Evolutionary conservation across 805 yeast genomes (phyloP).

Genomic region (Candida nanaspora): DNA sequence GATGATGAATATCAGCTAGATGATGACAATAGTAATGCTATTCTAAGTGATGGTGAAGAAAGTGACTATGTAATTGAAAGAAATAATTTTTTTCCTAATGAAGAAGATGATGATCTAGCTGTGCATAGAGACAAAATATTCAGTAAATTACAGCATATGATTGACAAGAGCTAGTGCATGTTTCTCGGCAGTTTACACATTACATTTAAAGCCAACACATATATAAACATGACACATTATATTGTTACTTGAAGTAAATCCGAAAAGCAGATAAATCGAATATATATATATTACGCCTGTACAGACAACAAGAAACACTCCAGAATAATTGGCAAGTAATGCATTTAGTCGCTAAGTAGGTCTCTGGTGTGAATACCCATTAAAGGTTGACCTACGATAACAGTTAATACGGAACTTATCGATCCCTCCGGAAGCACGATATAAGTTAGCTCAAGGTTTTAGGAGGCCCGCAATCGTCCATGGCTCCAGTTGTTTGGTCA

Average conservation of each 20-base stretch:
- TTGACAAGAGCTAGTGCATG: conserved; percentile 27
- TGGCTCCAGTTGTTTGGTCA: too few species aligned
- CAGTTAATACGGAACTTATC: too few species aligned
- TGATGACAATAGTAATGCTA: conserved; percentile 5
- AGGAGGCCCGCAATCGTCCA: too few species aligned
- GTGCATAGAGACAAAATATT: conserved; percentile 58
- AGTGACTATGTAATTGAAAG: conserved; percentile 29
- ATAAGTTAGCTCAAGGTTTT: too few species aligned
- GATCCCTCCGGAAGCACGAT: too few species aligned
- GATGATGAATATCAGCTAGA: conserved; percentile 9
- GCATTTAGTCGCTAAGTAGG: background rate
- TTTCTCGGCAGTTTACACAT: too few species aligned
- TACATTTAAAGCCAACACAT: background rate
- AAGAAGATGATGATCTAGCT: conserved; percentile 54
- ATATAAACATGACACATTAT: background rate
- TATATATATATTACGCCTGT: too few species aligned
- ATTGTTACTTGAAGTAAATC: background rate
- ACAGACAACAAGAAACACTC: too few species aligned
- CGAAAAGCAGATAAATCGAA: background rate
- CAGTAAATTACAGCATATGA: conserved; percentile 48
- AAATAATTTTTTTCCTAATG: conserved; percentile 49
- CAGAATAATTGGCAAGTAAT: too few species aligned
- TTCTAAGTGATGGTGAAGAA: conserved; percentile 7
- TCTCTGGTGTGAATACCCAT: background rate
- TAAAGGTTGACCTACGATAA: too few species aligned